These are phyloP conservation scores for Hamamelis virginiana DNA, from an alignment of 164 flowering plant genomes.

Conservation along the genomic window DNA sequence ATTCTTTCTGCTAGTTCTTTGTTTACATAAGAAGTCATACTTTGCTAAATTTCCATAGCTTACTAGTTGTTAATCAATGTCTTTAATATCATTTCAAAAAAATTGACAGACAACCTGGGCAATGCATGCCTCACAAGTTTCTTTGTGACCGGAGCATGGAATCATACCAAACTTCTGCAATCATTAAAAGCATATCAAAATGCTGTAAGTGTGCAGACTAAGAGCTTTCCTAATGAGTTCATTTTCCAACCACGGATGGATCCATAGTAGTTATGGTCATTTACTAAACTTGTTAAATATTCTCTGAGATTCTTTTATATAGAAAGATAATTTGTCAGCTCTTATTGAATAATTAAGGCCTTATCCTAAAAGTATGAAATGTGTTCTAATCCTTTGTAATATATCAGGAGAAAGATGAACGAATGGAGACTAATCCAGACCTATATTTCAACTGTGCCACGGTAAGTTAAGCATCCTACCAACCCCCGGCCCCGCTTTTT, in stretches of 20 bases:
- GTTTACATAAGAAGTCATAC: neutral
- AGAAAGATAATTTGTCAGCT: neutral
- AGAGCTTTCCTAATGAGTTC: neutral
- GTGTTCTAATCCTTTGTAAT: slow-evolving; percentile 9
- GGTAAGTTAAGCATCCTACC: too few relatives aligned
- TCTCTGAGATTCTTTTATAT: neutral
- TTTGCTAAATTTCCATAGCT: neutral
- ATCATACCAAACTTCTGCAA: slow-evolving; percentile 65
- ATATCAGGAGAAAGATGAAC: slow-evolving; percentile 85
- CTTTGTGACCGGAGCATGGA: slow-evolving; percentile 89
- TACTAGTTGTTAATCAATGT: neutral
- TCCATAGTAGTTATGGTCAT: neutral
- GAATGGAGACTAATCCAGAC: slow-evolving; percentile 77
- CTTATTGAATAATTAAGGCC: neutral
- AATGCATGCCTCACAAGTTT: slow-evolving; percentile 88
- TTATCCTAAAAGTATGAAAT: neutral
- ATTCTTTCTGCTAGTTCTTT: neutral
- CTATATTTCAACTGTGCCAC: slow-evolving; percentile 85
- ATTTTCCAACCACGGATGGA: neutral
- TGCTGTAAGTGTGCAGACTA: slow-evolving; percentile 58
- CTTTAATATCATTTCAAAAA: slow-evolving; percentile 4
- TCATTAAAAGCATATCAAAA: slow-evolving; percentile 88
- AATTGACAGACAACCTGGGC: slow-evolving; percentile 75
- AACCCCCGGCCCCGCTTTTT: too few relatives aligned
- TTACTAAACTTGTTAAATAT: neutral